These are phyloP conservation scores for Carallia brachiata DNA, from an alignment of 345 rosid genomes.

Conservation along the genomic window DNA sequence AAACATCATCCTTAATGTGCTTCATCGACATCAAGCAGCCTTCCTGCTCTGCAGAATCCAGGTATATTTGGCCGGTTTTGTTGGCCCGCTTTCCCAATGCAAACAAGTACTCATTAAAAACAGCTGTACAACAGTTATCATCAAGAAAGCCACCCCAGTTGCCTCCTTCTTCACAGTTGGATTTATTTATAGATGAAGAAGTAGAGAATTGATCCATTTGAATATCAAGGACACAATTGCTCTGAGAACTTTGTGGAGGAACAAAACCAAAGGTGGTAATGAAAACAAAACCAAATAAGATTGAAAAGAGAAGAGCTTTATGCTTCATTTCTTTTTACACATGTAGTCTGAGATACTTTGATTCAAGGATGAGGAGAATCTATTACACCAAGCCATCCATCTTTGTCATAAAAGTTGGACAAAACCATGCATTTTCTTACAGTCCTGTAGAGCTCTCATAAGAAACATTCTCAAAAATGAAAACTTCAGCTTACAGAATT, in stretches of 20 bases:
- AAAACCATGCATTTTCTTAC: too few relatives aligned
- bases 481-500: too few relatives aligned
- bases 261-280: conserved; percentile 5
- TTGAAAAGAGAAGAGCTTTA: conserved; percentile 1
- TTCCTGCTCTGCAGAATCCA: conserved; percentile 35
- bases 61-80: conserved; percentile 37
- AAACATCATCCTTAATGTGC: conserved; percentile 11
- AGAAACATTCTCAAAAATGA: too few relatives aligned
- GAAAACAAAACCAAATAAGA: conserved; percentile 9
- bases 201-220: not conserved
- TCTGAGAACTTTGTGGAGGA: not conserved
- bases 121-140: conserved; percentile 26
- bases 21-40: conserved; percentile 37
- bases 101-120: conserved; percentile 38
- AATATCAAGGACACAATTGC: conserved; percentile 35
- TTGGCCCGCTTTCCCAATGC: conserved; percentile 43
- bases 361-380: too few relatives aligned
- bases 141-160: conserved; percentile 43
- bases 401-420: too few relatives aligned
- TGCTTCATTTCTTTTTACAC: conserved; percentile 5
- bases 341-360: not conserved
- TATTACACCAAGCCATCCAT: too few relatives aligned
- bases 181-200: conserved; percentile 12
- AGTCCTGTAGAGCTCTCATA: too few relatives aligned
- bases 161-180: conserved; percentile 16